phyloP scores from a whole-genome alignment of 768 basidiomycete species.

The Crepidotus variabilis region DNA sequence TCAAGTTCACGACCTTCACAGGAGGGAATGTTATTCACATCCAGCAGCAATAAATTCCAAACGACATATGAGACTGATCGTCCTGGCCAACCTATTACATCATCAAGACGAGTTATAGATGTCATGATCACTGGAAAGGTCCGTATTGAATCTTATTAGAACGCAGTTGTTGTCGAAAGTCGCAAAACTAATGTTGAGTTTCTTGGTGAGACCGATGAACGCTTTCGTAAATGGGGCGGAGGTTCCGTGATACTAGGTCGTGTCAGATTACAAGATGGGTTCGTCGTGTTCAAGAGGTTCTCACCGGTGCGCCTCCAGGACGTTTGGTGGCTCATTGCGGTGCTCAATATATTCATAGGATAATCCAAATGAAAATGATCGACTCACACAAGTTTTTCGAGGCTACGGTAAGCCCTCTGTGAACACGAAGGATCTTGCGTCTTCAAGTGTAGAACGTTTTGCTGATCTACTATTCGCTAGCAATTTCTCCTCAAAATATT shows the following conservation, averaged over 20 bases:
- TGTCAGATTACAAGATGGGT: conserved; percentile 55
- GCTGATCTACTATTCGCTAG: conserved; percentile 22
- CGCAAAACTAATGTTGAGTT: not conserved
- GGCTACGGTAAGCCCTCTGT: conserved; percentile 40
- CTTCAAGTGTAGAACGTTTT: not conserved
- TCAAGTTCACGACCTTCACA: not conserved
- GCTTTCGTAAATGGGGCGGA: conserved; percentile 53
- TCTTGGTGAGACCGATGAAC: conserved; percentile 39
- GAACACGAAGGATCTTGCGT: not conserved
- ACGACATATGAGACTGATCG: conserved; percentile 36
- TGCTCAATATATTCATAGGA: not conserved
- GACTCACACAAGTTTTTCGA: conserved; percentile 28
- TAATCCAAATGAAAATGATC: not conserved
- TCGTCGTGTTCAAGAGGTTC: conserved; percentile 28
- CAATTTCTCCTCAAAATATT: conserved; percentile 47
- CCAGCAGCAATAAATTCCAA: conserved; percentile 30
- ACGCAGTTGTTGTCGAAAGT: not conserved
- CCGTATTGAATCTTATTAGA: not conserved
- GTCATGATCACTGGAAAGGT: conserved; percentile 54
- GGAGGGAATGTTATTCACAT: conserved; percentile 45
- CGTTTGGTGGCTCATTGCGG: not conserved
- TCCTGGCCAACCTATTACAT: conserved; percentile 13
- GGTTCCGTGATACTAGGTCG: conserved; percentile 50
- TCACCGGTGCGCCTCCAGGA: not conserved
- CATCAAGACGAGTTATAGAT: conserved; percentile 31